Evolutionary conservation across 306 rosid species (phyloP), one percentile per base, ranked within the genome.

Genomic region (Canavalia gladiata): DNA sequence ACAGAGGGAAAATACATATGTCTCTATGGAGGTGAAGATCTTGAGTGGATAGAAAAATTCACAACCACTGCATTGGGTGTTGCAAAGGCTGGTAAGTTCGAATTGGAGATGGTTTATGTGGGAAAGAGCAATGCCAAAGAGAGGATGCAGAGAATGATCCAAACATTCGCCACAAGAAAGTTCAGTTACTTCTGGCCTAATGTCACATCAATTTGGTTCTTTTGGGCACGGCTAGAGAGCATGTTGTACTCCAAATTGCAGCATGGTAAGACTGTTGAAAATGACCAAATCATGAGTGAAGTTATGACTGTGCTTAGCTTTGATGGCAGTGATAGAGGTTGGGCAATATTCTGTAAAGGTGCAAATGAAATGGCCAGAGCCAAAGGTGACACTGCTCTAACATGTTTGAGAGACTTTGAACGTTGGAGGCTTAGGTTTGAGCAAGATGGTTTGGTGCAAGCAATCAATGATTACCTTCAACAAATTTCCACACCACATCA

Each of bases 211-310:
- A 83, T 86, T 8, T 95, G 95, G 95, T 95, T 91, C 92, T 95
- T 95, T 72, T 95, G 97, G 99, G 81, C 94, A 50, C 13, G 97
- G 55, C 43, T 95, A 1, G 97, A 93, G 66, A 91, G 97, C 91
- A 95, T 95, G 97, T 43, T 94, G 55, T 90, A 85, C 89, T 95
- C 97, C 1, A 93, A 88, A 73, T 28, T 89, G 7, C 88, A 89
- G 10, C 74, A 82, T 0, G 89, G 88, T 0, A 91, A 4, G 56
- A 82, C 85, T 0, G 85, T 88, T 0, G 95, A 93, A 4, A 77
- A 87, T 18, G 99, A 95, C 69, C 52, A 51, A 0, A 88, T 88
- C 54, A 84, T 93, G 95, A 86, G 60, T 12, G 97, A 95, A 79
- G 89, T 90, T 1, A 91, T 90, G 94, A 86, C 90, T 1, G 70